These are phyloP conservation scores for Microstegium vimineum DNA, from an alignment of 176 grass and related monocot species.

Conservation along the genomic window DNA sequence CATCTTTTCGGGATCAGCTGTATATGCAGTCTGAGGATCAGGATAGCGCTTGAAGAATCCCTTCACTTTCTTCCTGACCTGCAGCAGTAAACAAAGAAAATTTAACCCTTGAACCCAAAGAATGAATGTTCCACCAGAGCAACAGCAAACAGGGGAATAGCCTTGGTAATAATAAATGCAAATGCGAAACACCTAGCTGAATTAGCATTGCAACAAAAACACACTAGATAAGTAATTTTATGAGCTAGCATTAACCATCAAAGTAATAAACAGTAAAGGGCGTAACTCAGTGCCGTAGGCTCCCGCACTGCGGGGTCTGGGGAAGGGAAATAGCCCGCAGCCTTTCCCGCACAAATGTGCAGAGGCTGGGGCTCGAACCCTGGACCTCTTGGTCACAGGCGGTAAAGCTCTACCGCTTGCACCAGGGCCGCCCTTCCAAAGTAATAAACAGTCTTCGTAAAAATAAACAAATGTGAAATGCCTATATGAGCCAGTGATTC, in stretches of 20 bases:
- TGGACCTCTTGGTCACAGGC: too few relatives aligned
- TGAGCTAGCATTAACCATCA: neutral
- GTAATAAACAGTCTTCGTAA: neutral
- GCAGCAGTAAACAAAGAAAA: conserved; percentile 1
- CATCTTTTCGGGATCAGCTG: conserved; percentile 29
- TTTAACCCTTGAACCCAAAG: neutral
- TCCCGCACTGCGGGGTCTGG: too few relatives aligned
- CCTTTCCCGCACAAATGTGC: too few relatives aligned
- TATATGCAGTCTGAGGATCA: conserved; percentile 26
- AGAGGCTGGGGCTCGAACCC: too few relatives aligned
- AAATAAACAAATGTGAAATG: neutral
- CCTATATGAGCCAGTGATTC: neutral
- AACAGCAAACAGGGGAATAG: neutral
- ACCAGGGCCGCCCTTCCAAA: too few relatives aligned
- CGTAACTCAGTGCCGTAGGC: too few relatives aligned
- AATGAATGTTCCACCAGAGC: neutral
- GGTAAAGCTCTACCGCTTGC: too few relatives aligned
- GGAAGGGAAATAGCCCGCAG: too few relatives aligned
- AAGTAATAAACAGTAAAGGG: too few relatives aligned
- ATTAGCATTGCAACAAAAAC: neutral
- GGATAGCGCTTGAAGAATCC: conserved; percentile 41
- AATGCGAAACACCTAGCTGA: neutral
- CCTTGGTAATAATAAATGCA: neutral
- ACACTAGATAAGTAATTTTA: neutral
- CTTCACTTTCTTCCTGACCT: conserved; percentile 27